Percentiles rank a stretch among this genome's conserved stretches.
These are phyloP conservation scores for Wickerhamomyces sydowiorum DNA, from an alignment of 805 yeast species.

Conservation along the genomic window DNA sequence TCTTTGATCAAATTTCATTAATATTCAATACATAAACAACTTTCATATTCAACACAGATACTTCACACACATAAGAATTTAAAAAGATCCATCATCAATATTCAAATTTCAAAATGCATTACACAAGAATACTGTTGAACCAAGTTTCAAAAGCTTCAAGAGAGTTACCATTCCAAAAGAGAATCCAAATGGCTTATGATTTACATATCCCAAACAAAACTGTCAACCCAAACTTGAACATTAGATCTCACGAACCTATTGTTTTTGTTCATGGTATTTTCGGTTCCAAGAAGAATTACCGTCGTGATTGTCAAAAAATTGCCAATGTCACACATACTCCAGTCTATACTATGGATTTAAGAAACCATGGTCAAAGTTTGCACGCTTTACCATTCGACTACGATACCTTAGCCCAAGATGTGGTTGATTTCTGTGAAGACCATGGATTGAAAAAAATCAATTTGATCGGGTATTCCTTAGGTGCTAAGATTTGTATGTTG, in stretches of 20 bases:
- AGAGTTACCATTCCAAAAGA: constrained; percentile 15
- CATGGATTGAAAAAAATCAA: constrained; percentile 24
- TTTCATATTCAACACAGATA: neutral
- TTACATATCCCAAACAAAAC: constrained; percentile 22
- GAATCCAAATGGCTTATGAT: constrained; percentile 18
- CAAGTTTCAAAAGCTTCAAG: constrained; percentile 2
- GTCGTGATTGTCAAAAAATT: constrained; percentile 30
- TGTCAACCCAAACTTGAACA: constrained; percentile 18
- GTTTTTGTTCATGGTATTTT: constrained; percentile 44
- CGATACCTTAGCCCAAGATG: constrained; percentile 34
- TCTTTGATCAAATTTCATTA: neutral
- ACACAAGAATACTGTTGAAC: constrained; percentile 2
- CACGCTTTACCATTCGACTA: constrained; percentile 39
- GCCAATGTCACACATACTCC: constrained; percentile 25
- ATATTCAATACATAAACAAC: neutral
- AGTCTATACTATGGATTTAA: constrained; percentile 37
- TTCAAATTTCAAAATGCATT: constrained; percentile 4
- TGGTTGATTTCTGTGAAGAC: constrained; percentile 28
- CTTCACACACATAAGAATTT: neutral
- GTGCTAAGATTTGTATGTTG: constrained; percentile 46
- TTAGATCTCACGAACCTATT: constrained; percentile 26
- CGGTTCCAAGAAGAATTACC: constrained; percentile 38
- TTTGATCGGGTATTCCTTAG: constrained; percentile 44
- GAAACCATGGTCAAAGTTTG: constrained; percentile 43
- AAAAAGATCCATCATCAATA: neutral